A percentile compares a stretch with the other conserved stretches of the same genome.
Conservation (phyloP, 768 basidiomycete genomes). For the Serendipita sp. region DNA sequence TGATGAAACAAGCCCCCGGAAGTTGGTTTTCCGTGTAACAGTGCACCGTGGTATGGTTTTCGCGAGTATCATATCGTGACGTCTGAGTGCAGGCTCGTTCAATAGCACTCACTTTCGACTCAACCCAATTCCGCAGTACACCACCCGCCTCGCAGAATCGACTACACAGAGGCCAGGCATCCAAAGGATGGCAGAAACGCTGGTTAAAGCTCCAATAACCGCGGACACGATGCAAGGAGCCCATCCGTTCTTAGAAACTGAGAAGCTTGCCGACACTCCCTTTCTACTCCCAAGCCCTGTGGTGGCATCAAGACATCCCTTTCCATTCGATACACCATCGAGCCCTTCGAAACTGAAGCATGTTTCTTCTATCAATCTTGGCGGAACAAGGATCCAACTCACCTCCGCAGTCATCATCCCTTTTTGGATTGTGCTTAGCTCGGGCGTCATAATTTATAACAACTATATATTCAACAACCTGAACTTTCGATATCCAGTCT, state of each 20-base stretch:
- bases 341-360: constrained; percentile 8
- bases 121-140: too few relatives aligned
- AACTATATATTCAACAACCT: constrained; percentile 74
- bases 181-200: too few relatives aligned
- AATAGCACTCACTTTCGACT: too few relatives aligned
- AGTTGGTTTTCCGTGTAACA: too few relatives aligned
- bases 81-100: too few relatives aligned
- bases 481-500: constrained; percentile 79
- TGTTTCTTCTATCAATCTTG: constrained; percentile 5
- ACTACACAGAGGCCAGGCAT: too few relatives aligned
- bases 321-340: not conserved
- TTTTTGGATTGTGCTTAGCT: constrained; percentile 82
- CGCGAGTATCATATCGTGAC: too few relatives aligned
- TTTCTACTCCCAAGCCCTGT: not conserved
- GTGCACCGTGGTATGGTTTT: too few relatives aligned
- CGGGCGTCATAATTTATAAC: constrained; percentile 91
- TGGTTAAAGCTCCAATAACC: too few relatives aligned
- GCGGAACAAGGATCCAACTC: not conserved
- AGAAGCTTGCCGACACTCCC: not conserved
- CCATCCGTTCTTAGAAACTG: not conserved
- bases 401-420: constrained; percentile 62
- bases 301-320: not conserved
- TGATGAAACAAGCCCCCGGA: too few relatives aligned
- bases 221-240: too few relatives aligned
- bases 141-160: too few relatives aligned